Base-by-base conservation (phyloP, 495 filamentous ascomycete genomes). In the Daldinia grandis region DNA sequence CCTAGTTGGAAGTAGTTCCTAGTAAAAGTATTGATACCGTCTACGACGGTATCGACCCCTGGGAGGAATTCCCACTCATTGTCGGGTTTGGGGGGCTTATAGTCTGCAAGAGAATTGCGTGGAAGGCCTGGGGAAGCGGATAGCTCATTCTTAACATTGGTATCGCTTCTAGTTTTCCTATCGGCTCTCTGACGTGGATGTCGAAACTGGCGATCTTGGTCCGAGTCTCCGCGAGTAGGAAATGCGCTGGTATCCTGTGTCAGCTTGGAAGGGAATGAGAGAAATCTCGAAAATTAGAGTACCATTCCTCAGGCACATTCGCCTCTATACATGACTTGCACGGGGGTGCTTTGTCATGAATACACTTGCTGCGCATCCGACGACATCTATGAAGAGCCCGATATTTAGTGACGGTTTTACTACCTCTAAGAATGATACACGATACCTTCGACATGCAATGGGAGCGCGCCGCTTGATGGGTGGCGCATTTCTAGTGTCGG, bases 361-460 rank as follows among this genome's bases (percentile, higher is more conserved):
- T 53, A 62, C 82, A 84, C 73, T 83, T 84, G 76, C 80, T 83
- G 61, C 82, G 76, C 78, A 84, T 79, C 28, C 82, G 82, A 47
- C 82, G 82, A 63, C 82, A 84, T 79, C 82, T 84, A 54, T 33
- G n/a, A 50, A 56, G 5, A 40, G 4, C 21, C 38, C 31, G 51
- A 31, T 3, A 9, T 30, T 71, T 47, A 64, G 60, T n/a, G 28
- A 44, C 27, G 10, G 35, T 15, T 17, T 14, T 37, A 27, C 55
- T n/a, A 12, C 49, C 17, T 44, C 24, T 17, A 55, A 31, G 58
- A n/a, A 24, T 12, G 37, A 51, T 50, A 60, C 1, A 53, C 70
- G 78, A 42, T 75, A 84, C 82, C 81, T 82, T 74, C 82, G 81
- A 66, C 82, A 84, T 66, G 82, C 82, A 67, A 84, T 83, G 24